A percentile compares a stretch with the other conserved stretches of the same genome.
Conservation (phyloP, 2,329 filamentous ascomycete species). For the Fusarium phyllophilum region DNA sequence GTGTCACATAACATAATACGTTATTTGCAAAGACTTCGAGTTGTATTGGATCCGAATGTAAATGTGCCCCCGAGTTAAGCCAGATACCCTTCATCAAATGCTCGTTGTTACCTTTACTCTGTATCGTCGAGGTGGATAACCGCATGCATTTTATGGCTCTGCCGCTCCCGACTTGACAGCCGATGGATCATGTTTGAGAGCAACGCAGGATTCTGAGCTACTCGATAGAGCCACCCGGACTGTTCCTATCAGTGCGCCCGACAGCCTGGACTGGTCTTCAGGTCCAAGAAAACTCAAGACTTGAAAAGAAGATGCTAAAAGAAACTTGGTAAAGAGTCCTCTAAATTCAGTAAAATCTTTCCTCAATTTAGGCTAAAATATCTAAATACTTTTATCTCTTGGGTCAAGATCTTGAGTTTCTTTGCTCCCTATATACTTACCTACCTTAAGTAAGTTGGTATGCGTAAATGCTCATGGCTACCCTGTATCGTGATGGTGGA, state of each 20-base stretch:
- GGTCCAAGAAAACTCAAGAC: neutral
- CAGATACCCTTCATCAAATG: too few relatives aligned
- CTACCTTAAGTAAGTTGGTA: too few relatives aligned
- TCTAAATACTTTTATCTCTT: rapidly evolving
- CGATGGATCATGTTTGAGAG: neutral
- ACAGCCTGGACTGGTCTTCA: neutral
- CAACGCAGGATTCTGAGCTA: neutral
- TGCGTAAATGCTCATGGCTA: neutral
- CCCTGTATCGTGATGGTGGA: neutral
- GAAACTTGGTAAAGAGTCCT: neutral
- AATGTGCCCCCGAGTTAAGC: too few relatives aligned
- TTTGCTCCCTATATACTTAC: neutral
- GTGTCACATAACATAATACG: too few relatives aligned
- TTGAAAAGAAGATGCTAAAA: neutral
- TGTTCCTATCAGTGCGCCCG: too few relatives aligned
- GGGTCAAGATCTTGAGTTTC: neutral
- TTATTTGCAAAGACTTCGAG: too few relatives aligned
- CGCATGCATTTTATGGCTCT: too few relatives aligned
- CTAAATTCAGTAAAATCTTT: neutral
- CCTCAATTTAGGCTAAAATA: neutral
- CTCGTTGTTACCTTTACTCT: too few relatives aligned
- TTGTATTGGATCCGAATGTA: too few relatives aligned
- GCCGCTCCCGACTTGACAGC: too few relatives aligned
- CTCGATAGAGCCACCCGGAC: too few relatives aligned
- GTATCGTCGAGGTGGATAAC: too few relatives aligned